A percentile compares a stretch with the other conserved stretches of the same genome.
Evolutionary conservation across 768 basidiomycete species (phyloP).

Genomic region (Russula vinacea): DNA sequence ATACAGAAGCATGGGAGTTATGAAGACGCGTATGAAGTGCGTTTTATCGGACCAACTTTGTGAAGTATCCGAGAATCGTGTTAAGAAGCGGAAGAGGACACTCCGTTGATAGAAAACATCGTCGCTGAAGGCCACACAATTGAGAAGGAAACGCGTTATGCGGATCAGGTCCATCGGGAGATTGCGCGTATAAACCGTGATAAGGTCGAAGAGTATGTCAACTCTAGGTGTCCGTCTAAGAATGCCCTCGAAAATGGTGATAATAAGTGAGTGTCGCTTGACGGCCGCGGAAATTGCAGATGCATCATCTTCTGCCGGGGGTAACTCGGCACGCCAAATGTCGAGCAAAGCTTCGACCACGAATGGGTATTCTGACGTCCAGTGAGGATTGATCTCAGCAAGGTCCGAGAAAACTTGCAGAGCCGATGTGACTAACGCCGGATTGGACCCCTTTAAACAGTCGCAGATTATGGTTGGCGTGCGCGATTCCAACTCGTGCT

Average conservation of each 20-base stretch:
- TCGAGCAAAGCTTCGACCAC: slow-evolving; percentile 69
- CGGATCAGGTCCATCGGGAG: slow-evolving; percentile 78
- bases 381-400: slow-evolving; percentile 57
- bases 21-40: slow-evolving; percentile 71
- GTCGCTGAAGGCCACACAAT: slow-evolving; percentile 72
- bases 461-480: slow-evolving; percentile 51
- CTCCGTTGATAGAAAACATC: slow-evolving; percentile 73
- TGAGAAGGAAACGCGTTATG: slow-evolving; percentile 81
- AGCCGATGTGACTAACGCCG: slow-evolving; percentile 58
- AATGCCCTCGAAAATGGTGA: slow-evolving; percentile 74
- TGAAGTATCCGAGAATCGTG: slow-evolving; percentile 69
- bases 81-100: slow-evolving; percentile 77
- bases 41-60: slow-evolving; percentile 75
- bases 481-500: slow-evolving; percentile 62
- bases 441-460: slow-evolving; percentile 51
- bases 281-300: slow-evolving; percentile 50
- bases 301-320: slow-evolving; percentile 37
- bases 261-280: slow-evolving; percentile 60
- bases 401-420: slow-evolving; percentile 78
- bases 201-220: slow-evolving; percentile 85
- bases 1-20: slow-evolving; percentile 83
- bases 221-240: slow-evolving; percentile 71
- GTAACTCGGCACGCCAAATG: slow-evolving; percentile 62
- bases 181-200: slow-evolving; percentile 73
- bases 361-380: slow-evolving; percentile 65